These are phyloP conservation scores for Penicillium manginii DNA, from an alignment of 495 filamentous ascomycete species.

Conservation along the genomic window DNA sequence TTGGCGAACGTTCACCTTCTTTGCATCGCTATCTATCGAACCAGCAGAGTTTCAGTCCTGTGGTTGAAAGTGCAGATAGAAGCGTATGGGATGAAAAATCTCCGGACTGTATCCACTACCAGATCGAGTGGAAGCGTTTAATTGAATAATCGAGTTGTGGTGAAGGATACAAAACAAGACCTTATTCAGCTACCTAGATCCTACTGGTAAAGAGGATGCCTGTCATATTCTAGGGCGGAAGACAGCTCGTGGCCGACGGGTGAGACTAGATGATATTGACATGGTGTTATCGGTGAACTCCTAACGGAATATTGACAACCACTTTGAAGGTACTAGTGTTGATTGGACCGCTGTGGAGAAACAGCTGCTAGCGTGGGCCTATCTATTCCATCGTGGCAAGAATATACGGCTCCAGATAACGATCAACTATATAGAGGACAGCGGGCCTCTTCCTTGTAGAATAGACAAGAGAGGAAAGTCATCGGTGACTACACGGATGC, in stretches of 20 bases:
- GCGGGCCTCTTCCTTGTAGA: conserved; percentile 13
- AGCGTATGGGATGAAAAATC: conserved; percentile 43
- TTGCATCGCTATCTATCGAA: conserved; percentile 13
- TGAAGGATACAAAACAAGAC: conserved; percentile 37
- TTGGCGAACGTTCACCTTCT: neutral
- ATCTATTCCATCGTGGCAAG: conserved; percentile 20
- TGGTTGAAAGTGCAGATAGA: no score
- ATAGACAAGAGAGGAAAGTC: conserved; percentile 25
- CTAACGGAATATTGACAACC: conserved; percentile 6
- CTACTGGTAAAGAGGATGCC: conserved; percentile 21
- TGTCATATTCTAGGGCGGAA: conserved; percentile 16
- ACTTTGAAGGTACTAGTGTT: conserved; percentile 18
- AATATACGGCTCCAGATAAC: conserved; percentile 17
- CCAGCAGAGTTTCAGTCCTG: neutral
- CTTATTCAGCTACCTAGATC: conserved; percentile 27
- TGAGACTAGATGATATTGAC: conserved; percentile 25
- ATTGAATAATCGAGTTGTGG: conserved; percentile 35
- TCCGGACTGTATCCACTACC: conserved; percentile 38
- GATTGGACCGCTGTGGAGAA: conserved; percentile 16
- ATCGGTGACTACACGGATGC: conserved; percentile 22
- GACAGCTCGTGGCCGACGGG: conserved; percentile 17
- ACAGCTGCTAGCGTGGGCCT: conserved; percentile 11
- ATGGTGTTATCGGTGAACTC: conserved; percentile 20
- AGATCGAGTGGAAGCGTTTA: conserved; percentile 42
- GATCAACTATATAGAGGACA: conserved; percentile 25